Base-by-base conservation (phyloP, 331 rosid genomes). In the Acacia pycnantha region DNA sequence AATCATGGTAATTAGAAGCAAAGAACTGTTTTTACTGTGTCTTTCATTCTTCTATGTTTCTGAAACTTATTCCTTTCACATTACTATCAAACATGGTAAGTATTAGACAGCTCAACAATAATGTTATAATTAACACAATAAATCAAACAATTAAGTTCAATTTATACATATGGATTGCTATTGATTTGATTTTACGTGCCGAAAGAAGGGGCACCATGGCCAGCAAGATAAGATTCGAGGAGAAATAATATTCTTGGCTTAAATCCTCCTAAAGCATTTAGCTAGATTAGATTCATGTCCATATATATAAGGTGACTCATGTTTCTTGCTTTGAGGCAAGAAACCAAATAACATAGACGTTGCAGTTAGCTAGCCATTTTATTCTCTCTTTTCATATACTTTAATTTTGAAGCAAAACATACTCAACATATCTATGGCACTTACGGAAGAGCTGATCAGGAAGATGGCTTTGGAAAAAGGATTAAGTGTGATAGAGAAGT, bases 381-480 rank as follows among this genome's bases (percentile, higher is more conserved):
- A 26, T 10, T 27, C 21, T 62, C 40, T 15, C 41, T 41, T 8
- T 29, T 21, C 58, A 44, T 1, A 5, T 54, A 54, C 27, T 7
- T 54, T 54, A 54, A 13, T 7, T 54, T 21, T 54, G 13, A 54
- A 19, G 27, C 62, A 54, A 54, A 5, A 54, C 12, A 54, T 8
- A 33, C 10, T 19, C 9, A 11, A 11, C 14, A 56, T 11, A 61
- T 43, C 35, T 3, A 82, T 82, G 88, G 87, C 82, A 22, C 16
- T 79, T 11, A 31, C 72, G 19, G 84, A 50, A 62, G 46, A 81
- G 51, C 76, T 80, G 58, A 51, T 19, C 14, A 46, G 35, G 29
- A 76, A 4, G 26, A 73, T 73, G 1, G 81, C 81, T n/a, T 54
- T 67, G 27, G 86, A 87, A 48, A 86, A 79, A 48, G 88, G 81